Conservation (phyloP, 2,329 filamentous ascomycete genomes). For the Furcasterigmium sp. region DNA sequence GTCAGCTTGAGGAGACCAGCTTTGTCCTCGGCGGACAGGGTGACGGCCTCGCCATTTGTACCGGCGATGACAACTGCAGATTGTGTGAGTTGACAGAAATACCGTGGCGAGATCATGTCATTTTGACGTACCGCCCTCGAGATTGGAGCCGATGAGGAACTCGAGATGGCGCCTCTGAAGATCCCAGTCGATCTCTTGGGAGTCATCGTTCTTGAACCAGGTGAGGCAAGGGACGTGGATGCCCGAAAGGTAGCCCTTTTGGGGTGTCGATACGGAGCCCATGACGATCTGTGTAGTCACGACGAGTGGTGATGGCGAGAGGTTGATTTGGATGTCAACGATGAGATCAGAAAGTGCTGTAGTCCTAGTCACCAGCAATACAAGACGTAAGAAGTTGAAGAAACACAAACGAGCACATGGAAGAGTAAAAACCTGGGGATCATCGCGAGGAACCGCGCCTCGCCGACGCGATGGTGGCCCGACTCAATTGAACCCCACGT, state of each 20-base stretch:
- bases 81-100: too few species aligned
- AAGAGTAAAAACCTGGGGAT: too few species aligned
- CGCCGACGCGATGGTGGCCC: too few species aligned
- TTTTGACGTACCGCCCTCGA: constrained; percentile 35
- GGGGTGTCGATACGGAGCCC: constrained; percentile 20
- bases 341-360: too few species aligned
- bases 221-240: constrained; percentile 54
- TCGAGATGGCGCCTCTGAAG: constrained; percentile 46
- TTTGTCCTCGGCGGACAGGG: constrained; percentile 60
- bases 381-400: too few species aligned
- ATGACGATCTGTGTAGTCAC: too few species aligned
- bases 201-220: constrained; percentile 41
- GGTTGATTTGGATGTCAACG: too few species aligned
- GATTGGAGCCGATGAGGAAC: constrained; percentile 46
- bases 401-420: too few species aligned
- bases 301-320: constrained; percentile 2
- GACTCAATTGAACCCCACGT: too few species aligned
- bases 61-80: constrained; percentile 57
- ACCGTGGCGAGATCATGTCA: background rate
- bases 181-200: constrained; percentile 51
- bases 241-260: constrained; percentile 35
- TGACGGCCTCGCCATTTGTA: constrained; percentile 70
- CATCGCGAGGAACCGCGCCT: too few species aligned
- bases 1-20: constrained; percentile 55
- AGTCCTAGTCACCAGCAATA: too few species aligned